A percentile compares a stretch with the other conserved stretches of the same genome.
Evolutionary conservation across 805 yeast species (phyloP).

Genomic region (Saturnispora mendoncae): DNA sequence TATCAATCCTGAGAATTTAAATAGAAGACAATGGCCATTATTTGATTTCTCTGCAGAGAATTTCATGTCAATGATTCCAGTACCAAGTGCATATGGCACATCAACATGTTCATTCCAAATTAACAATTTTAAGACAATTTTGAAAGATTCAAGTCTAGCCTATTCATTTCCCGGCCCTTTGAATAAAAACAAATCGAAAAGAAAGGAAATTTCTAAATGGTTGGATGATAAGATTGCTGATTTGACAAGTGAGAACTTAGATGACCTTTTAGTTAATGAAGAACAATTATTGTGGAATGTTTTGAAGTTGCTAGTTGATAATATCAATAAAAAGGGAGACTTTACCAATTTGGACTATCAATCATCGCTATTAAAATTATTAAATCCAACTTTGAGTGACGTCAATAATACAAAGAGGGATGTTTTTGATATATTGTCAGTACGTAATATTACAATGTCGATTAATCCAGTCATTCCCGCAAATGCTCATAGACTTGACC

Average conservation of each 20-base stretch:
- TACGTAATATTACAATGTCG: constrained; percentile 14
- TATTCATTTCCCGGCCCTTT: constrained; percentile 64
- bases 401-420: constrained; percentile 5
- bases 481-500: constrained; percentile 23
- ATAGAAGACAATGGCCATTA: constrained; percentile 63
- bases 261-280: constrained; percentile 15
- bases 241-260: constrained; percentile 13
- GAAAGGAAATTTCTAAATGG: constrained; percentile 67
- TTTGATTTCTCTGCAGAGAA: constrained; percentile 55
- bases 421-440: constrained; percentile 15
- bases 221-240: constrained; percentile 31
- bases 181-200: constrained; percentile 43
- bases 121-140: constrained; percentile 25
- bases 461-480: constrained; percentile 13
- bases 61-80: constrained; percentile 38
- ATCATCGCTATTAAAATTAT: constrained; percentile 28
- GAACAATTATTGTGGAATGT: constrained; percentile 25
- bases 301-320: constrained; percentile 19
- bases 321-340: constrained; percentile 23
- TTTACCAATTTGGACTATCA: constrained; percentile 23
- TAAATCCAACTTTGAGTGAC: constrained; percentile 35
- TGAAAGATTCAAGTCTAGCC: constrained; percentile 40
- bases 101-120: constrained; percentile 31
- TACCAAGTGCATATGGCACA: constrained; percentile 30
- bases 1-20: constrained; percentile 46